These are phyloP conservation scores for Picea sitchensis DNA, from an alignment of 75 land plant species.

Conservation along the genomic window DNA sequence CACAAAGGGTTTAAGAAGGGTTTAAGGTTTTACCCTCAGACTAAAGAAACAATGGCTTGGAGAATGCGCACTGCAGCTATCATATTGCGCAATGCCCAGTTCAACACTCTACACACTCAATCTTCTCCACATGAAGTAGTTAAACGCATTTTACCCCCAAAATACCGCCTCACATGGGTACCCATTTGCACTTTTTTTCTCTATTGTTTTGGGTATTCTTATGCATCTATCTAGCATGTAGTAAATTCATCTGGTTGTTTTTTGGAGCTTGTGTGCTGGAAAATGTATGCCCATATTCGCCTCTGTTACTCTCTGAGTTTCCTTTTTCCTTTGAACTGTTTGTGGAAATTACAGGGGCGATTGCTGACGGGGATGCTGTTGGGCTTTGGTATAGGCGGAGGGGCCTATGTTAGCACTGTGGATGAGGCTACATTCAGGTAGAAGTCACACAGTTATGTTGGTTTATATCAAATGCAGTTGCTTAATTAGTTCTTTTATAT, in stretches of 20 bases:
- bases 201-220: background rate
- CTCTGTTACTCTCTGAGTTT: too few relatives aligned
- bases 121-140: background rate
- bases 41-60: constrained; percentile 4
- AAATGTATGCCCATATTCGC: too few relatives aligned
- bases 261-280: background rate
- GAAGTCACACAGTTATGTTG: too few relatives aligned
- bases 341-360: constrained; percentile 64
- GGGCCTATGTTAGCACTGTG: constrained; percentile 98
- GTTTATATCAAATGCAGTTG: too few relatives aligned
- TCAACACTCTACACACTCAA: background rate
- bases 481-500: too few relatives aligned
- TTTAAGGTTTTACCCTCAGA: background rate
- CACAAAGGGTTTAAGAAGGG: background rate
- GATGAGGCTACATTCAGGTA: constrained; percentile 98
- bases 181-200: background rate
- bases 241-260: background rate
- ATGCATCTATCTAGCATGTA: too few relatives aligned
- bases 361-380: constrained; percentile 80
- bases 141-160: constrained; percentile 6
- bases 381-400: constrained; percentile 81
- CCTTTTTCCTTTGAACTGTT: background rate
- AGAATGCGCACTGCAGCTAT: constrained; percentile 1
- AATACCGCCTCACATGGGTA: constrained; percentile 14
- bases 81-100: background rate